Evolutionary conservation across 768 basidiomycete species (phyloP), one percentile per base, ranked within the genome.

Genomic region (Boletus huronensis): DNA sequence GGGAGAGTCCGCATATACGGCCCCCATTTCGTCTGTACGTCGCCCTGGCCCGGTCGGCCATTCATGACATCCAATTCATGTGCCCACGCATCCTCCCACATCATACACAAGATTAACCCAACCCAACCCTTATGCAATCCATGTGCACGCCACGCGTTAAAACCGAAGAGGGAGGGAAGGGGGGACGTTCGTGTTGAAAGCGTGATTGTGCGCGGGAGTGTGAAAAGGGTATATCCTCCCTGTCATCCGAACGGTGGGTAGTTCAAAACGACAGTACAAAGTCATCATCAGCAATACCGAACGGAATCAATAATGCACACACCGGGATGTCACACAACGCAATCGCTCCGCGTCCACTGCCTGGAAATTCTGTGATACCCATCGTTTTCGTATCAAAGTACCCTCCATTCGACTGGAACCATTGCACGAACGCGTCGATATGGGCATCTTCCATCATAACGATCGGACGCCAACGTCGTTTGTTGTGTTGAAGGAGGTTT

Each of bases 101-200:
- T 92, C 85, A 99, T 88, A 58, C 87, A 90, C 36, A 98, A 75
- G 54, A 99, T 98, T 42, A 98, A 73, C 3, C 88, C 88, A 1
- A 80, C 75, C 97, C 97, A 99, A 8, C 93, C 86, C 52, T 80
- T 72, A 48, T 86, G 76, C 54, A 98, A 69, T 19, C 74, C 71
- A 52, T 75, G 69, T 23, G 68, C 70, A 58, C 74, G 81, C 94
- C 94, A 98, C 29, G 78, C 79, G 11, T 77, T 75, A 7, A 71
- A 48, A 17, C 87, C 84, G 43, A 98, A 77, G 3, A 76, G 74
- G 16, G 68, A 48, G 1, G 84, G 85, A 1, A 98, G 79, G 1
- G 70, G 51, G 1, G 88, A 92, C 2, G 91, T 94, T 26, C 83
- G 81, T 6, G 84, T 86, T 0, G 93, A 92, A 10, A 99, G 79